These are phyloP conservation scores for Akanthomyces lecanii DNA, from an alignment of 2,329 filamentous ascomycete genomes.

Conservation along the genomic window DNA sequence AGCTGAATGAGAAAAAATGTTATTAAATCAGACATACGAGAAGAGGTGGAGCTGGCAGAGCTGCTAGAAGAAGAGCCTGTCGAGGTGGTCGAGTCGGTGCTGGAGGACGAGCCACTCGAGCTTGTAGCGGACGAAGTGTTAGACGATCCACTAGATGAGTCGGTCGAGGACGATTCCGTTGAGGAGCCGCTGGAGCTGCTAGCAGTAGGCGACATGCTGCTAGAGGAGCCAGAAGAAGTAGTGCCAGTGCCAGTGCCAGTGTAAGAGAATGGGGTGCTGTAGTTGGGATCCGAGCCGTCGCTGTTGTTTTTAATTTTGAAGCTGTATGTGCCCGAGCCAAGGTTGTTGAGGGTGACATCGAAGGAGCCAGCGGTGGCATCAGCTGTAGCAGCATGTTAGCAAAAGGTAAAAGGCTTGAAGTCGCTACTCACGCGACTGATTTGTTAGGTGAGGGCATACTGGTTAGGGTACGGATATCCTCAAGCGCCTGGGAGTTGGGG, in stretches of 20 bases:
- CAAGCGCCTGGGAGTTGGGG: constrained; percentile 23
- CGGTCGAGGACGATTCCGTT: background rate
- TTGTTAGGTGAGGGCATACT: constrained; percentile 23
- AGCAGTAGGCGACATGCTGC: constrained; percentile 3
- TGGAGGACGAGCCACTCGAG: background rate
- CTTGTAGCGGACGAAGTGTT: constrained; percentile 1
- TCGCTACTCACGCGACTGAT: background rate
- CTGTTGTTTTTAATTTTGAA: constrained; percentile 32
- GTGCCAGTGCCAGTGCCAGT: constrained; percentile 24
- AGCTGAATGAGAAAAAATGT: background rate
- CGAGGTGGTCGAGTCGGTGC: background rate
- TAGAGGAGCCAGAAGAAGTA: constrained; percentile 3
- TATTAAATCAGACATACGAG: background rate
- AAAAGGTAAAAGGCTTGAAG: background rate
- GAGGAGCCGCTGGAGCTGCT: constrained; percentile 13
- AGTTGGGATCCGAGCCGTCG: constrained; percentile 27
- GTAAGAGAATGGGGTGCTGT: constrained; percentile 30
- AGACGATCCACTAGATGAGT: constrained; percentile 20
- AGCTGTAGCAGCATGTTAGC: constrained; percentile 16
- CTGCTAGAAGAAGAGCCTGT: background rate
- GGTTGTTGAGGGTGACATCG: constrained; percentile 26
- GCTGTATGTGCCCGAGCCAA: constrained; percentile 31
- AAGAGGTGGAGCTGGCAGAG: constrained; percentile 2
- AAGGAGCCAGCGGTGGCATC: constrained; percentile 22
- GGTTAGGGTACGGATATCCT: constrained; percentile 29